These are phyloP conservation scores for Fusarium sp. DNA, from an alignment of 2,329 filamentous ascomycete species.

Conservation along the genomic window DNA sequence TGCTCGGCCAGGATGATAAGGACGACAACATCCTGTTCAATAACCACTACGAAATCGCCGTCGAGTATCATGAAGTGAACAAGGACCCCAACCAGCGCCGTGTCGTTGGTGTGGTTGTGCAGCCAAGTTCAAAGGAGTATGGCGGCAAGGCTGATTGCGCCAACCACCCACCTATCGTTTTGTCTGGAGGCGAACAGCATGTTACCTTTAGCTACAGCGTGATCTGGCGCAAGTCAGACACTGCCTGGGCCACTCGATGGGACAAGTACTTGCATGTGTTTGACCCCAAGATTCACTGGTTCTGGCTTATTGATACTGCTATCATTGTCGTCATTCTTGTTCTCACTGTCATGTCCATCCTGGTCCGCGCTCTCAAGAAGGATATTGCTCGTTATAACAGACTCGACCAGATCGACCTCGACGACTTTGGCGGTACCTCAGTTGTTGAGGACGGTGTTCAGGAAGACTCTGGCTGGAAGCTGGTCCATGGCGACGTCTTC, in stretches of 20 bases:
- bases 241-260: conserved; percentile 96
- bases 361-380: conserved; percentile 88
- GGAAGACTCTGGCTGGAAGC: conserved; percentile 98
- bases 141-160: conserved; percentile 71
- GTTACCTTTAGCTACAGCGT: conserved; percentile 94
- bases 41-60: conserved; percentile 94
- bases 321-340: conserved; percentile 94
- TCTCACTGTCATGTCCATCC: conserved; percentile 90
- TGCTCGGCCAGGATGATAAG: conserved; percentile 70
- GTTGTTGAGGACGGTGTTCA: conserved; percentile 91
- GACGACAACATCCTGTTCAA: conserved; percentile 74
- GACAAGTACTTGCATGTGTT: conserved; percentile 98
- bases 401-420: conserved; percentile 88
- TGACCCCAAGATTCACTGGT: conserved; percentile 99
- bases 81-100: conserved; percentile 75
- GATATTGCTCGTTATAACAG: conserved; percentile 98
- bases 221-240: conserved; percentile 84
- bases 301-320: conserved; percentile 95
- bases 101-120: conserved; percentile 91
- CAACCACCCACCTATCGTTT: conserved; percentile 66
- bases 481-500: conserved; percentile 98
- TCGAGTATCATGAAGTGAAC: conserved; percentile 89
- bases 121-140: conserved; percentile 78
- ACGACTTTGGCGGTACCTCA: conserved; percentile 84
- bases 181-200: conserved; percentile 68